Evolutionary conservation across 73 alveolate species (phyloP), one percentile per base, ranked within the genome.

Genomic region (Paramecium bursaria): DNA sequence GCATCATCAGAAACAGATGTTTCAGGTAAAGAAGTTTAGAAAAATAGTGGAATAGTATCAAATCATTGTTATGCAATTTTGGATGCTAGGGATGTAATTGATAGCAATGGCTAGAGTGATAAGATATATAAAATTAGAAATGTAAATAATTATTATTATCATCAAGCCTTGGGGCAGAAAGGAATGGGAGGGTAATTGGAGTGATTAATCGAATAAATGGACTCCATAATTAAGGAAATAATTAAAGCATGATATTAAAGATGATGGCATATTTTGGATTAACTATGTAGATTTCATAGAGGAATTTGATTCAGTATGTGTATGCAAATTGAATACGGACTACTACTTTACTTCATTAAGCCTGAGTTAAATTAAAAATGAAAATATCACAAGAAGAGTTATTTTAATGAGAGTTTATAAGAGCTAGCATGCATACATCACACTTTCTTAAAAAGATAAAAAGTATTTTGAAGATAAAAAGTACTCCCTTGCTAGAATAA

Each of bases 181-280:
- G 29, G 89, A 79, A 79, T 79, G 89, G 89, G 54, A 67, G 54
- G 73, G 97, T 0, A 97, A 93, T 74, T 96, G 98, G 98, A 77
- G 95, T 14, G 97, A 96, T 77, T 82, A 80, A 26, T 91, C 96
- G 31, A 74, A 85, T 53, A 91, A 77, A 85, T 93, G 98, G 98
- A 93, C 93, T 9, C 95, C 92, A 23, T 94, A 94, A 49, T 90
- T 96, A 47, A 92, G 92, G 73, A 73, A 85, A 44, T 80, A 89
- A 74, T 67, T 93, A 74, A 86, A 87, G 53, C 92, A 87, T 30
- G 92, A 91, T 10, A 92, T 89, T 53, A 91, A 90, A 54, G 94
- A 95, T 88, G 98, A 93, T 91, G 98, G 97, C 11, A 75, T 91
- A 31, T 93, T 96, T 86, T 91, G 87, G 90, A 94, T 95, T 91